Evolutionary conservation across 345 rosid genomes (phyloP).

Genomic region (Nasturtium officinale): DNA sequence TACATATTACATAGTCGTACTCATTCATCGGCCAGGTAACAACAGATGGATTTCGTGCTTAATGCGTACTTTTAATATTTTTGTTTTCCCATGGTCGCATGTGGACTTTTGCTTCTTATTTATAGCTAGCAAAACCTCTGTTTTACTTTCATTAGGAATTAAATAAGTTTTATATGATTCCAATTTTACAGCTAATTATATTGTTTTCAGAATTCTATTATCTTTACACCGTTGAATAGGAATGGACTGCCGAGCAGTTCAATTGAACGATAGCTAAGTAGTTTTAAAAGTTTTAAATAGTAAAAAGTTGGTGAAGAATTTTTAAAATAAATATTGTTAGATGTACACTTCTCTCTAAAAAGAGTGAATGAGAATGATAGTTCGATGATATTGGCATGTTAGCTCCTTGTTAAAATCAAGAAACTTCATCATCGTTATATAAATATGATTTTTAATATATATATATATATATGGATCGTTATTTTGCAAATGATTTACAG

Average conservation of each 20-base stretch:
- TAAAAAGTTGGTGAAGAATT: constrained; percentile 34
- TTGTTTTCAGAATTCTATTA: not conserved
- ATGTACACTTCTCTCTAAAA: constrained; percentile 21
- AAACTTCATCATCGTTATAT: constrained; percentile 37
- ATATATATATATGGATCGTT: constrained; percentile 37
- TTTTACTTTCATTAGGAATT: not conserved
- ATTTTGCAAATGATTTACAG: constrained; percentile 39
- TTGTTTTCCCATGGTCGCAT: constrained; percentile 45
- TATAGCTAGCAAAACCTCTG: constrained; percentile 15
- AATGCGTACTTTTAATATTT: constrained; percentile 33
- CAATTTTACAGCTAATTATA: not conserved
- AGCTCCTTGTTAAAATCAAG: constrained; percentile 80
- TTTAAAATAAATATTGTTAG: constrained; percentile 18
- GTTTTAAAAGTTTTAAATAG: constrained; percentile 16
- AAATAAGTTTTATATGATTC: not conserved
- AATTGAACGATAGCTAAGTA: constrained; percentile 13
- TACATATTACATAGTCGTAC: not conserved
- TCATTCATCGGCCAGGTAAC: constrained; percentile 32
- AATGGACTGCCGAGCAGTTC: constrained; percentile 4
- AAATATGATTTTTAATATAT: not conserved
- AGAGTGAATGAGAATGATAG: constrained; percentile 35
- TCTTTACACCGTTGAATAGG: not conserved
- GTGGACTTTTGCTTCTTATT: constrained; percentile 54
- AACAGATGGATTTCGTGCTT: constrained; percentile 42
- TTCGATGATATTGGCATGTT: constrained; percentile 46